These are phyloP conservation scores for Zymoseptoria tritici DNA, from an alignment of 2,329 filamentous ascomycete species.

Conservation along the genomic window DNA sequence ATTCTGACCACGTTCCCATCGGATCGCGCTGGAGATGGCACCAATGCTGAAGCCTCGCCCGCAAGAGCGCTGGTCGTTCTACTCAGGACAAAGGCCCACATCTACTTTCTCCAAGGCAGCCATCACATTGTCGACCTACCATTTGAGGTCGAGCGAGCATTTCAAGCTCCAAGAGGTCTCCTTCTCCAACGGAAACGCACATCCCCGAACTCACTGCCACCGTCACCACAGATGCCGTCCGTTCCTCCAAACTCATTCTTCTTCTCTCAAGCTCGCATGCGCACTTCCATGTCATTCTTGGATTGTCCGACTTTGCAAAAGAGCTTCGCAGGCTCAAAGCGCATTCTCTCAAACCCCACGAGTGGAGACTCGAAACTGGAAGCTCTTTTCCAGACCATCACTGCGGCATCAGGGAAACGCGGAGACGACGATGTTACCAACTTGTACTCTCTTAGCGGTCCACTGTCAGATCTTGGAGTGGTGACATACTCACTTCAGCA, in stretches of 20 bases:
- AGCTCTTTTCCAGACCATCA: slow-evolving; percentile 22
- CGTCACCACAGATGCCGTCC: slow-evolving; percentile 37
- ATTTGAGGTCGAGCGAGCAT: slow-evolving; percentile 85
- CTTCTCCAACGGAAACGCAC: slow-evolving; percentile 74
- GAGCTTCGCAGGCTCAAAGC: slow-evolving; percentile 16
- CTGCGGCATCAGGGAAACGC: slow-evolving; percentile 9
- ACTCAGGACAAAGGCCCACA: slow-evolving; percentile 83
- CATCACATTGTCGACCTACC: slow-evolving; percentile 88
- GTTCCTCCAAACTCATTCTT: slow-evolving; percentile 80
- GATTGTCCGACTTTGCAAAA: slow-evolving; percentile 28
- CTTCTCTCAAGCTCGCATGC: slow-evolving; percentile 52
- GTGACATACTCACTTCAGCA: slow-evolving; percentile 40
- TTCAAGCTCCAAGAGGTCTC: slow-evolving; percentile 73
- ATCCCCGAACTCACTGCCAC: slow-evolving; percentile 34
- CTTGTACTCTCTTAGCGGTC: slow-evolving; percentile 77
- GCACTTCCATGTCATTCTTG: slow-evolving; percentile 28
- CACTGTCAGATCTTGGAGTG: slow-evolving; percentile 75
- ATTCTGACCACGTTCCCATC: slow-evolving; percentile 74
- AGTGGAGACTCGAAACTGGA: slow-evolving; percentile 20
- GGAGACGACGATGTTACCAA: slow-evolving; percentile 55
- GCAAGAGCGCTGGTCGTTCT: slow-evolving; percentile 71
- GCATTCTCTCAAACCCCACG: slow-evolving; percentile 19
- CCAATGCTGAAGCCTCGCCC: too few relatives aligned
- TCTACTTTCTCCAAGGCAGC: slow-evolving; percentile 82
- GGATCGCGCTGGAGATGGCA: slow-evolving; percentile 7